Evolutionary conservation across 345 rosid species (phyloP).

Genomic region (Citropsis articulata): DNA sequence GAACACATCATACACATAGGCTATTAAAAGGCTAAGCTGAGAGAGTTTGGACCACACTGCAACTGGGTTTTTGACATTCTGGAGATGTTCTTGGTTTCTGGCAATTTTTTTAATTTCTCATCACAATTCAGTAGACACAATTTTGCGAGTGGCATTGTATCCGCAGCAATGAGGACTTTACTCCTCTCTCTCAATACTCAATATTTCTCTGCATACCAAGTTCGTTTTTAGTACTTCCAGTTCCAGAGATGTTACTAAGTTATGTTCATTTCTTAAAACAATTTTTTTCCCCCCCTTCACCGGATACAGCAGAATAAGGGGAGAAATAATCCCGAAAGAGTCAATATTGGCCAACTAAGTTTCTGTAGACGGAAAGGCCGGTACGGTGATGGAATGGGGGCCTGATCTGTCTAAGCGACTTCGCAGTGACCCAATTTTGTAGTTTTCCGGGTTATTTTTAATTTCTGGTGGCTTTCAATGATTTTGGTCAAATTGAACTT

Average conservation of each 20-base stretch:
- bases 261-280: no score
- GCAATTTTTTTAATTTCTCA: no score
- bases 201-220: no score
- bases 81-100: no score
- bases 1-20: background rate
- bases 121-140: no score
- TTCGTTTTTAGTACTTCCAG: no score
- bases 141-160: no score
- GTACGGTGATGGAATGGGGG: background rate
- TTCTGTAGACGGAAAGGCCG: background rate
- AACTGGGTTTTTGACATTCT: background rate
- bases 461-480: background rate
- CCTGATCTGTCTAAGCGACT: background rate
- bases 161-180: no score
- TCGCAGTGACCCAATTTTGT: background rate
- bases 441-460: background rate
- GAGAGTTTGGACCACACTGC: constrained; percentile 7
- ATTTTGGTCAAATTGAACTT: background rate
- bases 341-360: background rate
- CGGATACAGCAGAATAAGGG: no score
- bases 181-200: no score
- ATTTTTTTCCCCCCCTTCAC: fast-evolving
- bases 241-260: no score
- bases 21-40: background rate
- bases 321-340: background rate